These are phyloP conservation scores for Heimioporus sp. DNA, from an alignment of 768 basidiomycete species.

Conservation along the genomic window DNA sequence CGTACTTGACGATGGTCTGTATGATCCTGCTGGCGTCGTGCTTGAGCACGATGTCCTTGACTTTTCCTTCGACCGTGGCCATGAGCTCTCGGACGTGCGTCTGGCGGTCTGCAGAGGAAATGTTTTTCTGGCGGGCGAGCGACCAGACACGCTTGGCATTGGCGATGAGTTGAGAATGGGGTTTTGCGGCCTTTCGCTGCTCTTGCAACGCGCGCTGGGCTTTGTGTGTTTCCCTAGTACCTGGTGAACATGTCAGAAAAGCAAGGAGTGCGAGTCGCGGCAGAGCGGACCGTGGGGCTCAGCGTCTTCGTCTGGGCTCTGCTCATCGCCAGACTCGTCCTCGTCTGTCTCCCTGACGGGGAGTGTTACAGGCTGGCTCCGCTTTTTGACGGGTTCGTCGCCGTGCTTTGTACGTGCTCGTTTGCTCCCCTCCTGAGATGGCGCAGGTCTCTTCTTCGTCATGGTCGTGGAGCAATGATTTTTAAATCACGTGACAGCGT, in stretches of 20 bases:
- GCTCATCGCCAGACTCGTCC: constrained; percentile 34
- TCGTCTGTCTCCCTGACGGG: constrained; percentile 32
- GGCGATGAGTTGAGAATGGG: constrained; percentile 64
- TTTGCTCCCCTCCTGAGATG: constrained; percentile 49
- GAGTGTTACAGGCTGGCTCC: constrained; percentile 60
- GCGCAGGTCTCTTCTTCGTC: constrained; percentile 52
- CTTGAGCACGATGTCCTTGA: constrained; percentile 85
- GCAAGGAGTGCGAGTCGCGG: background rate
- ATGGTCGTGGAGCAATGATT: constrained; percentile 22
- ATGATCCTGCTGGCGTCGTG: constrained; percentile 90
- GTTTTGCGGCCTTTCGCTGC: constrained; percentile 75
- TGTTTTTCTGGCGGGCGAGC: constrained; percentile 67
- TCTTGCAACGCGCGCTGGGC: constrained; percentile 64
- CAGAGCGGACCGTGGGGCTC: constrained; percentile 50
- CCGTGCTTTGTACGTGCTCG: constrained; percentile 46
- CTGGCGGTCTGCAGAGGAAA: constrained; percentile 67
- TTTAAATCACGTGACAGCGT: constrained; percentile 18
- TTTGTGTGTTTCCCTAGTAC: constrained; percentile 66
- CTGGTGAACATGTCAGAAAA: constrained; percentile 34
- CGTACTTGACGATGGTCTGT: constrained; percentile 80
- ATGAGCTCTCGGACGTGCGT: constrained; percentile 74
- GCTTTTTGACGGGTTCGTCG: constrained; percentile 46
- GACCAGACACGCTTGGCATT: constrained; percentile 81
- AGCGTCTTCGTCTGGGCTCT: constrained; percentile 7
- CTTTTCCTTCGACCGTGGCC: constrained; percentile 72